Percentiles rank a stretch among this genome's conserved stretches.
These are phyloP conservation scores for Penicillium lividum DNA, from an alignment of 495 filamentous ascomycete genomes.

Conservation along the genomic window DNA sequence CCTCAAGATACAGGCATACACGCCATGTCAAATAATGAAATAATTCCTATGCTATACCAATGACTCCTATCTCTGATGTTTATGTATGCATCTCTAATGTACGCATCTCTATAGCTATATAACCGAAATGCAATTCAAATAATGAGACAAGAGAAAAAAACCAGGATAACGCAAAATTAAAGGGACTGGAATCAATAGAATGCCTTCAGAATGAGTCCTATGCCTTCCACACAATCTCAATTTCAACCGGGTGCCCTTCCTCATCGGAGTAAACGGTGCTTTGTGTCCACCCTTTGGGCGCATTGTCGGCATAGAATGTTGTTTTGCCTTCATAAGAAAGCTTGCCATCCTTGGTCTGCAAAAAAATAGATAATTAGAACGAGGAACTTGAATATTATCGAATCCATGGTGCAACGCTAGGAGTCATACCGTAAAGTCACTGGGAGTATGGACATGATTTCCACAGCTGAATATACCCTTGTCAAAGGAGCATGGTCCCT, in stretches of 20 bases:
- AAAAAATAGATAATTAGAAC: neutral
- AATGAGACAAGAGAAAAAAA: neutral
- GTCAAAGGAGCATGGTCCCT: constrained; percentile 56
- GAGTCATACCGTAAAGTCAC: constrained; percentile 47
- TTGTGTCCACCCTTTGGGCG: constrained; percentile 52
- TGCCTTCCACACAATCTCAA: constrained; percentile 39
- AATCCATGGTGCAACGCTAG: neutral
- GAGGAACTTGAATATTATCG: constrained; percentile 10
- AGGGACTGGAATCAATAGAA: neutral
- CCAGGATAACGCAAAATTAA: neutral
- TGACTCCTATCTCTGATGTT: neutral
- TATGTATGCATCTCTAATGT: neutral
- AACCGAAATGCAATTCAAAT: neutral
- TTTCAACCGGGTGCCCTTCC: constrained; percentile 39
- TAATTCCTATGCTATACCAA: neutral
- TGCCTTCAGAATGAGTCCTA: neutral
- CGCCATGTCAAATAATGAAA: no score
- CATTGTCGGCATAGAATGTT: constrained; percentile 58
- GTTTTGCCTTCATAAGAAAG: constrained; percentile 44
- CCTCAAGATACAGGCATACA: neutral
- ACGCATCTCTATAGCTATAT: neutral
- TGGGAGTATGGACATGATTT: constrained; percentile 39
- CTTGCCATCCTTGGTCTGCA: constrained; percentile 40
- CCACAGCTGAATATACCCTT: constrained; percentile 53
- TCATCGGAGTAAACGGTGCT: constrained; percentile 40